phyloP scores from a whole-genome alignment of 176 grass and related monocot genomes.

The Aechmea fasciata region DNA sequence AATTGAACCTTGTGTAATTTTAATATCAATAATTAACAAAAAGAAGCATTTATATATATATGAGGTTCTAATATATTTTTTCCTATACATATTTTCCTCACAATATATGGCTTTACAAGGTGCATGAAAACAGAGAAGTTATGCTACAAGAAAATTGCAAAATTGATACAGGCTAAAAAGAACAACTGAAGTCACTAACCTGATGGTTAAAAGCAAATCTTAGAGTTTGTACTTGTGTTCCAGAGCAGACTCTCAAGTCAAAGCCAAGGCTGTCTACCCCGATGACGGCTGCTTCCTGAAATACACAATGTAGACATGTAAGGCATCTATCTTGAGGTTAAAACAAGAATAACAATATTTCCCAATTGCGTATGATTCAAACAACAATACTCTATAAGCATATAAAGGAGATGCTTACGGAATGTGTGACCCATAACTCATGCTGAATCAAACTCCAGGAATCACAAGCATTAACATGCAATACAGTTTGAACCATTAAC shows the following conservation, averaged over 20 bases:
- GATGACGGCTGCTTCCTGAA: constrained; percentile 69
- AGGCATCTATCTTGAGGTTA: background rate
- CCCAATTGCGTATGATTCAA: background rate
- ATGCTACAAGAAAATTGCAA: background rate
- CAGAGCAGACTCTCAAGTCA: constrained; percentile 80
- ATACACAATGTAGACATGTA: background rate
- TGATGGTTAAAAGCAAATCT: constrained; percentile 66
- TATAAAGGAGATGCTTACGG: background rate
- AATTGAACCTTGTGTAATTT: too few relatives aligned
- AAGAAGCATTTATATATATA: too few relatives aligned
- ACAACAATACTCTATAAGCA: background rate
- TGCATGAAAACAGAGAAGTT: background rate
- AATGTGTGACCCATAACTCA: too few relatives aligned
- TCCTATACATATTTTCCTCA: too few relatives aligned
- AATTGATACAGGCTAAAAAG: background rate
- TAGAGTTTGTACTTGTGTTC: constrained; percentile 71
- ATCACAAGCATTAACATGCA: too few relatives aligned
- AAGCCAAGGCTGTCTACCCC: constrained; percentile 84
- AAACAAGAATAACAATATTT: background rate
- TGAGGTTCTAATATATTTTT: too few relatives aligned
- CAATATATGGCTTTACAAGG: too few relatives aligned
- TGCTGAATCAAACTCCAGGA: too few relatives aligned
- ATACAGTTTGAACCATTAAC: too few relatives aligned
- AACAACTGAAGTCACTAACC: constrained; percentile 22
- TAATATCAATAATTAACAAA: too few relatives aligned